phyloP scores from a whole-genome alignment of 2,329 filamentous ascomycete species.

The Ophiognomonia clavigignenti-juglandacearum region DNA sequence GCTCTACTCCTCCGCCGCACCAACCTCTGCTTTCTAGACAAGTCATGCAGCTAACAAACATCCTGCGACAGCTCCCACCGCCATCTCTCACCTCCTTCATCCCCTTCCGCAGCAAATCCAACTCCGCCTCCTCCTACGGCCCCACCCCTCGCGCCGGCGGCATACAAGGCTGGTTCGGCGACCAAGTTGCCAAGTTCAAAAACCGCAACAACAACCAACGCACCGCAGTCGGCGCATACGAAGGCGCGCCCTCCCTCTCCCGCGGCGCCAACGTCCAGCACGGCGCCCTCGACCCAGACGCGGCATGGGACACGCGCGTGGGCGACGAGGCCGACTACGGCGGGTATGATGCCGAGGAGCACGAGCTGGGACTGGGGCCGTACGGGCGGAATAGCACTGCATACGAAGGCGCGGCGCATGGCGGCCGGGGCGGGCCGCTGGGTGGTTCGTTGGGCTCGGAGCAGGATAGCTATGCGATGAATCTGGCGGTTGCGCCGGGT shows the following conservation, averaged over 20 bases:
- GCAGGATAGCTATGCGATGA: slow-evolving; percentile 41
- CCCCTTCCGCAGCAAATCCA: slow-evolving; percentile 54
- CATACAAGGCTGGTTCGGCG: slow-evolving; percentile 67
- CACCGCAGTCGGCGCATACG: slow-evolving; percentile 67
- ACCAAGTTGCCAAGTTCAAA: slow-evolving; percentile 59
- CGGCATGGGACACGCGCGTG: slow-evolving; percentile 80
- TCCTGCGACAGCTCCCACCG: slow-evolving; percentile 54
- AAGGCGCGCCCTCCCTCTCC: slow-evolving; percentile 39
- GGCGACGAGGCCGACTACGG: slow-evolving; percentile 65
- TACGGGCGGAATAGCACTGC: slow-evolving; percentile 31
- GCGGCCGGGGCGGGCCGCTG: slow-evolving; percentile 23
- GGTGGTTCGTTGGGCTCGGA: slow-evolving; percentile 17
- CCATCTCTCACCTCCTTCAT: slow-evolving; percentile 65
- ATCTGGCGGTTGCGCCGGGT: slow-evolving; percentile 35
- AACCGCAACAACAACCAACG: slow-evolving; percentile 62
- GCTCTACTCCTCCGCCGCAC: background rate
- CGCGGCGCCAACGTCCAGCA: slow-evolving; percentile 48
- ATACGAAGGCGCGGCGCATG: slow-evolving; percentile 30
- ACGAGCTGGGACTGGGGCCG: slow-evolving; percentile 57
- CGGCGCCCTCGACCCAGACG: slow-evolving; percentile 71
- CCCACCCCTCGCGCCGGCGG: slow-evolving; percentile 55
- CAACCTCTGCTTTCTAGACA: no score
- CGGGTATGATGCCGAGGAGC: slow-evolving; percentile 72
- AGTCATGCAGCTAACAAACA: no score
- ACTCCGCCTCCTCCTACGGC: slow-evolving; percentile 36